Base-by-base conservation (phyloP, 306 rosid genomes). In the Purshia tridentata region DNA sequence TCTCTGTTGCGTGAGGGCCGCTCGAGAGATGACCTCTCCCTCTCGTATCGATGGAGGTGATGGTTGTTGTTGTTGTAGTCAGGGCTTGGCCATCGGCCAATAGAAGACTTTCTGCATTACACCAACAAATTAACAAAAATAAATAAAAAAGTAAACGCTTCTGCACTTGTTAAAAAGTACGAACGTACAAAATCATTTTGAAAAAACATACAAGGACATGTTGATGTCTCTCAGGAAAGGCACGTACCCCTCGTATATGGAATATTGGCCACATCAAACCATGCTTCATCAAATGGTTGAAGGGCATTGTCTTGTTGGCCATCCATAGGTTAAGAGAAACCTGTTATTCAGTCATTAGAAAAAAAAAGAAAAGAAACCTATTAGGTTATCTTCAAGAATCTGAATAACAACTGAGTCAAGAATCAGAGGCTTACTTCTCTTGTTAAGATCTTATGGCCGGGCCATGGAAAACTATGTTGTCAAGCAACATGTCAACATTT, bases 1-100 rank as follows among this genome's bases (percentile, higher is more conserved):
- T 72, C 56, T 35, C 73, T 72, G n/a, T 87, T 84, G 0, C 85
- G 86, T 0, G 88, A 57, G n/a, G 94, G 57, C 14, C 86, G 76
- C 22, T 91, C 89, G 0, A 93, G 88, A 5, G 98, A 84, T 6
- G 55, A 61, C 48, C 92, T 83, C n/a, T n/a, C n/a, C n/a, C n/a
- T n/a, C 72, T 91, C 97, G 9, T 84, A 54, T 19, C 83, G 87
- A 58, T 77, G 83, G 59, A 83, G 84, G n/a, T 61, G 86, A 20
- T 65, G 87, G 52, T 82, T 74, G 19, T 70, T 65, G 4, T 19
- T 18, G 2, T 42, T 23, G 0, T 76, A 84, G 11, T 83, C 92
- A 0, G 84, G 57, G 6, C 84, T 80, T 2, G 93, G 67, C 0
- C 88, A 35, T 29, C 88, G 84, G 52, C 86, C 96, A 54, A 82